phyloP scores from a whole-genome alignment of 495 filamentous ascomycete species.

The Aspergillus ostianus region DNA sequence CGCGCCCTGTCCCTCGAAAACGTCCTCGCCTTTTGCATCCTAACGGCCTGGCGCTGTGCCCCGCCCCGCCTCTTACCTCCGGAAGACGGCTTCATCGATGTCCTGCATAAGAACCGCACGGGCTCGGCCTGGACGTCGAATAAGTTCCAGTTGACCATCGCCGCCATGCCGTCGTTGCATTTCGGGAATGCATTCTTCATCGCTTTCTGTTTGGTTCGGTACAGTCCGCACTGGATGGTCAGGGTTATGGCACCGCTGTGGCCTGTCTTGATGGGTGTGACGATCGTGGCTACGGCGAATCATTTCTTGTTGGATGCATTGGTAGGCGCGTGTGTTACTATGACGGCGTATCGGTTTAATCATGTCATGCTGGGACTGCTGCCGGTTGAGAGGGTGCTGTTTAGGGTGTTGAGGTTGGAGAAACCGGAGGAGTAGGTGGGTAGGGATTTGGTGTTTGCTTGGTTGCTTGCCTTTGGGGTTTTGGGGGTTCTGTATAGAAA shows the following conservation, averaged over 20 bases:
- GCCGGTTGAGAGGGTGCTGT: neutral
- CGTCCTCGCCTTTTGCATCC: constrained; percentile 55
- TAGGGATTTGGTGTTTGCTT: neutral
- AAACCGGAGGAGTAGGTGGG: neutral
- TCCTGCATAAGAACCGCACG: constrained; percentile 54
- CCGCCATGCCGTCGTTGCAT: constrained; percentile 59
- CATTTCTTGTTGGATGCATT: constrained; percentile 62
- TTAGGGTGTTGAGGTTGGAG: neutral
- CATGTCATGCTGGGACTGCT: neutral
- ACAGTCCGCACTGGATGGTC: neutral
- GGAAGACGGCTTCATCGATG: constrained; percentile 62
- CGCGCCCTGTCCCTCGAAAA: constrained; percentile 53
- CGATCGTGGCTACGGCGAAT: constrained; percentile 65
- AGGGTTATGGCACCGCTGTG: constrained; percentile 47
- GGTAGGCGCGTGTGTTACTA: constrained; percentile 47
- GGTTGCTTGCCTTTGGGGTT: too few species aligned
- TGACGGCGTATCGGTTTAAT: constrained; percentile 49
- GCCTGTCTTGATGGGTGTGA: constrained; percentile 56
- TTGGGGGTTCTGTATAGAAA: too few species aligned
- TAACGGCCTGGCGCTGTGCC: constrained; percentile 60
- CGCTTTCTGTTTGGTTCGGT: constrained; percentile 48
- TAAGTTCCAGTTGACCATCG: constrained; percentile 53
- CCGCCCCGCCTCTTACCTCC: constrained; percentile 59
- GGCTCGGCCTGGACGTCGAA: constrained; percentile 60
- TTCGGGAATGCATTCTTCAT: constrained; percentile 60